Base-by-base conservation (phyloP, 2,329 filamentous ascomycete species). In the Fusarium drepaniforme region DNA sequence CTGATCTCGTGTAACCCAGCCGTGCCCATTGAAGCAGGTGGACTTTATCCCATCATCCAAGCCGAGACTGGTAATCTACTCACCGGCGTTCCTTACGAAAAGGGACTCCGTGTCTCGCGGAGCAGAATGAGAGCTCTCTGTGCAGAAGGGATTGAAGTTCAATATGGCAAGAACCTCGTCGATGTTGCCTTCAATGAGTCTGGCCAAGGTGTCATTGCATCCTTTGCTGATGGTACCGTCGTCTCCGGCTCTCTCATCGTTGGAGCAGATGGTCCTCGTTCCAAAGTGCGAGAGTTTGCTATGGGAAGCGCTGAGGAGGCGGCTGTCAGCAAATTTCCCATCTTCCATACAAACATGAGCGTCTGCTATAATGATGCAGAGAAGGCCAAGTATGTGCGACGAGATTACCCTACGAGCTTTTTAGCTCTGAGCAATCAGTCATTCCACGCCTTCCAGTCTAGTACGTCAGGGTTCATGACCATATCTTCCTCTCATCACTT, bases 281-380 rank as follows among this genome's bases (percentile, higher is more conserved):
- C 75, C 53, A 77, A 66, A 30, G 70, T 72, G 12, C 68, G 75
- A 37, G 73, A 77, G 56, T 68, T 77, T 44, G 74, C 74, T 15
- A 72, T 77, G 46, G 75, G 72, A 15, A 70, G 66, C 5, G 61
- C 66, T 15, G 62, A 44, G 1, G 74, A 77, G 11, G 75, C 75
- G 1, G 67, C 75, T 8, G 72, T 76, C 18, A 75, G 69, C 66
- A 77, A 72, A 53, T 77, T 77, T 21, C 75, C 75, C 57, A 77
- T 77, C 38, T 77, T 77, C 67, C 75, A 77, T 12, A 77, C 75
- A 12, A 77, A 77, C 63, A 77, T 77, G 75, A 77, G 74, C 0
- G 75, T 77, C 33, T 77, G 75, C 56, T 77, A 67, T 53, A 37
- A 73, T 4, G 74, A 77, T 35, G 73, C 73, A 7, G 72, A 76